Percentiles rank a stretch among this genome's conserved stretches.
phyloP scores from a whole-genome alignment of 768 basidiomycete genomes.

The Phaffia tasmanica region DNA sequence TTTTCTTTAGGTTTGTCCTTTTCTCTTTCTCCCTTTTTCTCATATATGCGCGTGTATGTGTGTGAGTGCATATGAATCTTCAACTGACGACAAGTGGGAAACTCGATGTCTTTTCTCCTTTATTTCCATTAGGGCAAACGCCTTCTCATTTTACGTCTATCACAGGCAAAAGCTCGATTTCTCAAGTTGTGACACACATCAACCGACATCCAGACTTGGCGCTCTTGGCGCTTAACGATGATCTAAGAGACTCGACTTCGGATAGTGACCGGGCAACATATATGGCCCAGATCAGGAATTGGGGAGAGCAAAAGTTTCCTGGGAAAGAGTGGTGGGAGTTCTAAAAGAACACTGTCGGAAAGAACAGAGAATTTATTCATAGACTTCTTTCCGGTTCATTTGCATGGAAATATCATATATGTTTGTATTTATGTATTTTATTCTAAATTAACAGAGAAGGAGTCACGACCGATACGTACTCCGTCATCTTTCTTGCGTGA shows the following conservation, averaged over 20 bases:
- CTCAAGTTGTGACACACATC: not conserved
- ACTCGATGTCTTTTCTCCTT: too few species aligned
- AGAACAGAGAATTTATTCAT: too few species aligned
- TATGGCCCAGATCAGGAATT: not conserved
- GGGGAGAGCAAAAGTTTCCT: slow-evolving; percentile 15
- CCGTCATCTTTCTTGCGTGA: too few species aligned
- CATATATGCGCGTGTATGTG: too few species aligned
- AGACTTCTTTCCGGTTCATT: too few species aligned
- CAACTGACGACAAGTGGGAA: too few species aligned
- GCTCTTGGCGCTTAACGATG: slow-evolving; percentile 21
- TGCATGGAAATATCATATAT: too few species aligned
- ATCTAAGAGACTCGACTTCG: not conserved
- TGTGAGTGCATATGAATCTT: too few species aligned
- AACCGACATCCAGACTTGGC: slow-evolving; percentile 4
- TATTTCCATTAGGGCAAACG: not conserved
- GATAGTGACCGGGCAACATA: not conserved
- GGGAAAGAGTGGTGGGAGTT: slow-evolving; percentile 19
- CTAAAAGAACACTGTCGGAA: too few species aligned
- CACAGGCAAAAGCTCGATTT: not conserved
- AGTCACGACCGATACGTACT: too few species aligned
- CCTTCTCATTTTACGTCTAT: slow-evolving; percentile 21
- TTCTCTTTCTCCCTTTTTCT: not conserved
- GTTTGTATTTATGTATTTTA: too few species aligned
- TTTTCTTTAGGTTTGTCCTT: slow-evolving; percentile 9
- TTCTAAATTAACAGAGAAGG: too few species aligned